phyloP scores from a whole-genome alignment of 306 rosid species.

The Lathyrus oleraceus region DNA sequence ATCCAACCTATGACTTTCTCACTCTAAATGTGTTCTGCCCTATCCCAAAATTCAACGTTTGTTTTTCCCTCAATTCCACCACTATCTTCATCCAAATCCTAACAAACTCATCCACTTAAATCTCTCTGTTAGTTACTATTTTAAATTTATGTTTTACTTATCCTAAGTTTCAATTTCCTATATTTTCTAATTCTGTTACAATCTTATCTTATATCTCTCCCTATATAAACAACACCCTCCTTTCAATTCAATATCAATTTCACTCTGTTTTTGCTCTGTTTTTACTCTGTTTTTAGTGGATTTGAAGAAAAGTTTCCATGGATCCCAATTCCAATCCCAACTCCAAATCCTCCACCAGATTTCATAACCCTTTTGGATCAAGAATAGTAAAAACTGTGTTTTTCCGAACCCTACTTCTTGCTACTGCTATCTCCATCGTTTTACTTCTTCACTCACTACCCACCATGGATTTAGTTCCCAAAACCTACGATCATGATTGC shows the following conservation, averaged over 20 bases:
- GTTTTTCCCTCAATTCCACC: too few relatives aligned
- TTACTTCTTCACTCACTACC: conserved; percentile 58
- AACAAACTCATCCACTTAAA: neutral
- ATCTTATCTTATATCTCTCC: neutral
- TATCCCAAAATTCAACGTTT: too few relatives aligned
- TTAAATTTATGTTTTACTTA: neutral
- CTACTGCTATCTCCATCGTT: conserved; percentile 58
- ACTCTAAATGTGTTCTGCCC: too few relatives aligned
- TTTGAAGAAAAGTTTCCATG: conserved; percentile 31
- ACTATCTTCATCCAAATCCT: neutral
- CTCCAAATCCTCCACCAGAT: conserved; percentile 12
- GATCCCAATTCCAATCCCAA: conserved; percentile 40
- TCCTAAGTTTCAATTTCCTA: neutral
- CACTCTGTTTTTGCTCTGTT: neutral
- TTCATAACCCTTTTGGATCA: conserved; percentile 55
- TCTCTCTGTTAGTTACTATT: neutral
- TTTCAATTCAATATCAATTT: neutral
- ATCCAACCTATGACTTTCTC: neutral
- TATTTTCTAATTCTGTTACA: neutral
- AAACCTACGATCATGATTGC: conserved; percentile 45
- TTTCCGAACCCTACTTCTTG: conserved; percentile 56
- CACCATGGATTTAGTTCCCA: conserved; percentile 47
- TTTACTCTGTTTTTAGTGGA: too few relatives aligned
- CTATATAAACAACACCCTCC: neutral
- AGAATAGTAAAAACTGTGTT: conserved; percentile 52